Evolutionary conservation across 2,329 filamentous ascomycete species (phyloP), one percentile per base, ranked within the genome.

Genomic region (Fusarium luffae): DNA sequence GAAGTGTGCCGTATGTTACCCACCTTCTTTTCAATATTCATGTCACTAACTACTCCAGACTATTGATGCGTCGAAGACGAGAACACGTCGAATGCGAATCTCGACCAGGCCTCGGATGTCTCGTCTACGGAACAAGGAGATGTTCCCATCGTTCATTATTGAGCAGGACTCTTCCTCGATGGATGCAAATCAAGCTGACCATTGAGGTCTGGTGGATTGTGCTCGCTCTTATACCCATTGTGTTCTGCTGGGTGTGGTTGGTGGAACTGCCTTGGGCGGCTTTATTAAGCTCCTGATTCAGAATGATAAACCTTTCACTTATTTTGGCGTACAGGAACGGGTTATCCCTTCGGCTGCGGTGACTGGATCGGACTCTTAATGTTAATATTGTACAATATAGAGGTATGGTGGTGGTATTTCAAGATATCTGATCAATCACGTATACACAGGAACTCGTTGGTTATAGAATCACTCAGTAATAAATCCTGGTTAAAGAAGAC

Each of bases 81-180:
- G 84, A 89, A 63, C 88, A 90, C 69, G 78, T 86, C 14, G 88
- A 90, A 74, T 90, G 88, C 72, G 87, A 89, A 72, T 85, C 84
- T 21, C 81, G 85, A 0, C 86, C 86, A 1, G 86, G 84, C 2
- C 77, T 89, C 2, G 87, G 87, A 5, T 89, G 87, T 71, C 78
- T 88, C 12, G 82, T 89, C 13, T 85, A 83, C 56, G 84, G 82
- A 25, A 89, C 86, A 6, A 71, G 68, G 0, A 79, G 74, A 4
- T 89, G 87, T 63, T 72, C 78, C 3, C 83, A 87, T 59, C 79
- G 81, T 7, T 79, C 79, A 56, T 69, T 80, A 66, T 77, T 68
- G 80, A 89, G 67, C 64, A 89, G 76, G 70, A 80, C 75, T 77
- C 75, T 79, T 59, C 85, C 75, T 51, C 79, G 78, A 19, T 85